A percentile compares a stretch with the other conserved stretches of the same genome.
Conservation (phyloP, 768 basidiomycete species). For the Tylopilus rubrobrunneus region DNA sequence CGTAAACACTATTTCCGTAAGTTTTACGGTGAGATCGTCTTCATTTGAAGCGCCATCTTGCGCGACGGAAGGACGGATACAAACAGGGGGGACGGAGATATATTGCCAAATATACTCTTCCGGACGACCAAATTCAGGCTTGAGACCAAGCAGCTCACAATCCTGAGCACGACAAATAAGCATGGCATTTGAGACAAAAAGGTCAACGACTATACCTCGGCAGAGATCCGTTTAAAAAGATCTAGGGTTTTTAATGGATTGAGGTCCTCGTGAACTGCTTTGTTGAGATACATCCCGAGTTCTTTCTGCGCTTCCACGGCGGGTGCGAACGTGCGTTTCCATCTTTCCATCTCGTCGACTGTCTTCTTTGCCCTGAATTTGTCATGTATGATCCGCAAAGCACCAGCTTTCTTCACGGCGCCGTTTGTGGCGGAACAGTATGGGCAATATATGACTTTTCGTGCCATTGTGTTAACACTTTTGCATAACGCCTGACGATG, state of each 20-base stretch:
- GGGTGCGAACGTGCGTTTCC: constrained; percentile 74
- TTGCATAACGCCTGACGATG: constrained; percentile 81
- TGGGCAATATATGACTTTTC: constrained; percentile 89
- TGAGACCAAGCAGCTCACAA: constrained; percentile 88
- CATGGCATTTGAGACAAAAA: background rate
- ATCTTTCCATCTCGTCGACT: constrained; percentile 82
- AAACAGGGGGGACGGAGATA: constrained; percentile 95
- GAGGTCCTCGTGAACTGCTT: constrained; percentile 87
- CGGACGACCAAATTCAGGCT: constrained; percentile 84
- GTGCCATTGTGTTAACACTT: constrained; percentile 78
- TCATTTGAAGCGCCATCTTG: constrained; percentile 99
- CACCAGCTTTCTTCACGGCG: constrained; percentile 92
- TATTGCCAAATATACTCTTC: constrained; percentile 99
- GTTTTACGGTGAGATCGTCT: constrained; percentile 95
- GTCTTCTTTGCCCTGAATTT: constrained; percentile 95
- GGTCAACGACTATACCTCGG: constrained; percentile 55
- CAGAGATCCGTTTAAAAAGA: constrained; percentile 87
- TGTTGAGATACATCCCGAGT: constrained; percentile 76
- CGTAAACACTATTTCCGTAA: constrained; percentile 93
- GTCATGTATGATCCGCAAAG: constrained; percentile 95
- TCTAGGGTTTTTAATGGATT: constrained; percentile 93
- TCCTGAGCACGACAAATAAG: constrained; percentile 51
- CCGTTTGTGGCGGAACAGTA: constrained; percentile 94
- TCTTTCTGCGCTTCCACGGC: constrained; percentile 89
- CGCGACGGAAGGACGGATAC: constrained; percentile 94